A percentile compares a stretch with the other conserved stretches of the same genome.
Conservation (phyloP, 2,329 filamentous ascomycete genomes). For the Pleoardoris graminearum region DNA sequence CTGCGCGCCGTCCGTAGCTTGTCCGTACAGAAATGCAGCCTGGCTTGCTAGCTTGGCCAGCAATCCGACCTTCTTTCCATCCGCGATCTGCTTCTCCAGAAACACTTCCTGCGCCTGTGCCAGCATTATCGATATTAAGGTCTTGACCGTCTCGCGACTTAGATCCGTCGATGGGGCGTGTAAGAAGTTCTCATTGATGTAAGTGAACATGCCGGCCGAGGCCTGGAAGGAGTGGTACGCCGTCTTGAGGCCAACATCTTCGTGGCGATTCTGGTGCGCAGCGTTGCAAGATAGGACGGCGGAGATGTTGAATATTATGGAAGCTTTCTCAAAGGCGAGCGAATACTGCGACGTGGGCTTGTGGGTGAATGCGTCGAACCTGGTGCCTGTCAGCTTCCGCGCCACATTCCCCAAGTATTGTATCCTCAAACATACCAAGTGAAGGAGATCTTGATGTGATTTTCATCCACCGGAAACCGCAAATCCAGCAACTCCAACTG, state of each 20-base stretch:
- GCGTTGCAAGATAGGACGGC: constrained; percentile 96
- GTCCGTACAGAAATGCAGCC: constrained; percentile 81
- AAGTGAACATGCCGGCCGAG: constrained; percentile 98
- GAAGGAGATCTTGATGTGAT: constrained; percentile 98
- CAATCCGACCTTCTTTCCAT: constrained; percentile 89
- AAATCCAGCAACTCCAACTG: constrained; percentile 94
- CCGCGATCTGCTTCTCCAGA: constrained; percentile 90
- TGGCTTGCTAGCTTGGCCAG: constrained; percentile 93
- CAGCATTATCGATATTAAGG: constrained; percentile 87
- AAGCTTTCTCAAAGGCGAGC: constrained; percentile 95
- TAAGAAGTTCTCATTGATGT: constrained; percentile 99
- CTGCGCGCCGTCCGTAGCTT: constrained; percentile 86
- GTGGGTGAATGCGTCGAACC: constrained; percentile 99
- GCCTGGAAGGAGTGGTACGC: constrained; percentile 98
- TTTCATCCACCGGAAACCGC: constrained; percentile 95
- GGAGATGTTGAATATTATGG: constrained; percentile 99
- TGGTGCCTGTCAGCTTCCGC: constrained; percentile 47
- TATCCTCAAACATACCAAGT: constrained; percentile 71
- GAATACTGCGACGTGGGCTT: constrained; percentile 97
- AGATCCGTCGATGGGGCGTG: constrained; percentile 96
- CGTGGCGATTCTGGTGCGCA: constrained; percentile 85
- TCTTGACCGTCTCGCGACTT: constrained; percentile 93
- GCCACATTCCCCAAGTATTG: neutral
- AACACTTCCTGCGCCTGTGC: constrained; percentile 98
- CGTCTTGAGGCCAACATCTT: constrained; percentile 91